Base-by-base conservation (phyloP, 1,139 yeast species). In the Lipomyces yarrowii region DNA sequence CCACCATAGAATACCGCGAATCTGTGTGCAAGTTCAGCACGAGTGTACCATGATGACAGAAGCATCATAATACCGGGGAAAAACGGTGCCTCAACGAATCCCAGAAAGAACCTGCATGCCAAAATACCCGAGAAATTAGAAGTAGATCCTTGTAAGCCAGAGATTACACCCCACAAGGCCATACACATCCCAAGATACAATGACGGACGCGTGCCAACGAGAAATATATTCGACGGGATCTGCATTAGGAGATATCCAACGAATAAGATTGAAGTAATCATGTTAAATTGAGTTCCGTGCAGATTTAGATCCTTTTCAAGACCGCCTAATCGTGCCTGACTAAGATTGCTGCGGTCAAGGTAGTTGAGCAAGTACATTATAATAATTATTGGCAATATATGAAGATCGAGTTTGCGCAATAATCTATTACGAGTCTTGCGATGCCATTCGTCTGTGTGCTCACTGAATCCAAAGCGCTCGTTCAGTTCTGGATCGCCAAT, bases 1-100 rank as follows among this genome's bases (percentile, higher is more conserved):
- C 73, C 71, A 8, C 88, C 81, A 73, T 84, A 86, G 70, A 87
- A 80, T 63, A 87, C 78, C 21, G 90, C 84, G 73, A 84, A 82
- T 73, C 91, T 79, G 53, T 83, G 76, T 7, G 86, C 75, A 52
- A 78, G 69, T 60, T 78, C 80, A 2, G 71, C 70, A 26, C 75
- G 71, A 42, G 72, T 68, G 70, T 78, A 78, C 77, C 78, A 77
- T 23, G 73, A 69, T 1, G 77, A 71, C 59, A 75, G 69, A 57
- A 69, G 73, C 63, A 70, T 74, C 26, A 73, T 39, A 15, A 61
- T 62, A 13, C 46, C 55, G 0, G 63, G 63, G 37, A 61, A 72
- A 53, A 61, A 61, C 3, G 61, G 55, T 13, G 63, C 46, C 48
- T 63, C 66, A 23, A 61, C 46, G 32, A 42, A 46, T 13, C 66